Base-by-base conservation (phyloP, 257 asterid genomes). In the Phtheirospermum japonicum region DNA sequence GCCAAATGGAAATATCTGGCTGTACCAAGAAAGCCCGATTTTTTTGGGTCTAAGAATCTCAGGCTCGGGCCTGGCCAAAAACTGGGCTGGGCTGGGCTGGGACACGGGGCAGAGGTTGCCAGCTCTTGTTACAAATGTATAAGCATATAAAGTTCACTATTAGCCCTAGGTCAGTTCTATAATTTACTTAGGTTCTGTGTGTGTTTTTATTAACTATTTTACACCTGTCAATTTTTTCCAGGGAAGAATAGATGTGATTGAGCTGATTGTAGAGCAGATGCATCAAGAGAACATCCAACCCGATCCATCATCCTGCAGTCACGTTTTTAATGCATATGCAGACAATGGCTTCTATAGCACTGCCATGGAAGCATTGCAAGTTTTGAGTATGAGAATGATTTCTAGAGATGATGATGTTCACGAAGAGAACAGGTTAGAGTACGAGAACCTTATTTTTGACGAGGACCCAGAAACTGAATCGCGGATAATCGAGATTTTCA, bases 301-400 rank as follows among this genome's bases (percentile, higher is more conserved):
- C 61, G 95, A 92, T 65, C 79, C 95, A 63, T 73, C 88, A 3
- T 84, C 95, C 49, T 86, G 95, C 80, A 63, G 76, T 49, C 72
- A 71, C 65, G 90, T 89, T 65, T 86, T 85, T 70, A 26, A 77
- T n/a, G 93, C 88, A 59, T 92, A 89, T 67, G 79, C 59, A 23
- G 68, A 73, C 48, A 75, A 53, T 45, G 95, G 82, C 32, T 77
- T 81, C 65, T 32, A 75, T 28, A 83, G 64, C 69, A 88, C 90
- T 17, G 97, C 90, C 61, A 74, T 86, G 83, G 97, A 92, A 76
- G 98, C 98, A 14, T 69, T 92, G 75, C 97, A 81, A 69, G 93
- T 89, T 59, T 57, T 83, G 64, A 80, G 97, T 59, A 64, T 86
- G 87, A 78, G 95, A 69, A 88, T 86, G 98, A 81, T 92, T 64